phyloP scores from a whole-genome alignment of 2,329 filamentous ascomycete genomes.

The Penicillium sp. region DNA sequence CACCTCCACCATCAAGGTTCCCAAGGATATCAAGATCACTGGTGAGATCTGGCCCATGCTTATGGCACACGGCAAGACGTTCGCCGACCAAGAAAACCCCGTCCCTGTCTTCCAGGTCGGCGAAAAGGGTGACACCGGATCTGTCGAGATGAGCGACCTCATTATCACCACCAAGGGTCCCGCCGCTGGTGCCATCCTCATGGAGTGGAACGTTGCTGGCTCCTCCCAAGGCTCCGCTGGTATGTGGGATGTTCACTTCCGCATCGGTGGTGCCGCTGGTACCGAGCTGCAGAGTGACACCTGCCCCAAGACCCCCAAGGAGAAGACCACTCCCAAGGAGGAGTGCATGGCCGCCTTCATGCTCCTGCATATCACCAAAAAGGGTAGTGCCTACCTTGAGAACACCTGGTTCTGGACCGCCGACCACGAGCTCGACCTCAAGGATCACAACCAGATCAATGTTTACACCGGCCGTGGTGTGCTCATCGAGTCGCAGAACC shows the following conservation, averaged over 20 bases:
- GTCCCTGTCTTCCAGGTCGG: constrained; percentile 85
- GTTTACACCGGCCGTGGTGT: constrained; percentile 87
- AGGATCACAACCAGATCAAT: constrained; percentile 65
- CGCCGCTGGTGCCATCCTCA: constrained; percentile 81
- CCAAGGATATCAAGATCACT: constrained; percentile 78
- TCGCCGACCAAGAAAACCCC: constrained; percentile 72
- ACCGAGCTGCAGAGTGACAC: constrained; percentile 77
- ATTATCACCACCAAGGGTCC: constrained; percentile 82
- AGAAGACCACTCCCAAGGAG: constrained; percentile 60
- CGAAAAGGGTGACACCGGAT: constrained; percentile 70
- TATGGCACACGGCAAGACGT: constrained; percentile 74
- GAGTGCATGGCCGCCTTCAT: constrained; percentile 73
- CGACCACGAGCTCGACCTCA: constrained; percentile 81
- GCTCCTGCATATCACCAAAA: constrained; percentile 57
- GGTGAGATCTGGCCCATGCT: constrained; percentile 91
- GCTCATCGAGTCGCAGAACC: constrained; percentile 72
- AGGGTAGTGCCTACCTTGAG: constrained; percentile 73
- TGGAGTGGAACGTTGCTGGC: constrained; percentile 85
- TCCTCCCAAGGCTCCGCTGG: constrained; percentile 65
- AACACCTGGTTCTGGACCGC: constrained; percentile 90
- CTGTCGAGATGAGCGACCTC: constrained; percentile 83
- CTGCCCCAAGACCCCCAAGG: constrained; percentile 73
- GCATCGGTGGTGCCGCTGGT: constrained; percentile 82
- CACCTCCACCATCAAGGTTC: constrained; percentile 60
- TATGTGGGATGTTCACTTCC: constrained; percentile 96